Evolutionary conservation across 2,329 filamentous ascomycete species (phyloP), one percentile per base, ranked within the genome.

Genomic region (Cladophialophora carrionii): DNA sequence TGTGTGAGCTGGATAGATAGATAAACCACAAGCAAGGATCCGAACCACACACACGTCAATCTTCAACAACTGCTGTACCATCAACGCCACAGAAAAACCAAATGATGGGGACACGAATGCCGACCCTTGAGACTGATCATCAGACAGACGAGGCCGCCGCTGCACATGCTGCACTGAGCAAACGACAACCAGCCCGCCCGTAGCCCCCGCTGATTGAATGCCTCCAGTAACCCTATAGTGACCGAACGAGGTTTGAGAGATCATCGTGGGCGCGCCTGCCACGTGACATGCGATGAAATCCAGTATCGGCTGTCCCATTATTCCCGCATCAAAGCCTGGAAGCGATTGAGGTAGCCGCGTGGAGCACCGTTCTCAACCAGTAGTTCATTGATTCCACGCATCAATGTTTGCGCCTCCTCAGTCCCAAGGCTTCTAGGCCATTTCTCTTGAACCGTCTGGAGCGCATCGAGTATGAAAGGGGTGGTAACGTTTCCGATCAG

Each of bases 401-500:
- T 32, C 14, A 49, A 24, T 29, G 26, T 43, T n/a, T 34, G 29
- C 22, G 54, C 43, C 20, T 49, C 49, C 2, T 22, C 31, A 14
- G 57, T 53, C 22, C 24, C 26, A 22, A 62, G 34, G 26, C 26
- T 22, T 29, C 41, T 32, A 5, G 63, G 63, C 57, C 52, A 62
- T 26, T 58, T 55, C n/a, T 54, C 55, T 20, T 51, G 48, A n/a
- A 65, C 34, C 10, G 24, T 37, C 20, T 65, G 54, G 8, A 67
- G 57, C 2, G 62, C 62, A 34, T 62, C 57, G 6, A 67, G 62
- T 31, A 65, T 61, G 54, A 65, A 65, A 51, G 53, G 46, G 17
- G 31, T 43, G 10, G 54, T 14, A 14, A 37, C 56, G 20, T 46
- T 26, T 49, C 61, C 32, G 12, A 67, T 67, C 12, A 67, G 53